Percentiles rank a stretch among this genome's conserved stretches.
Evolutionary conservation across 768 basidiomycete species (phyloP).

Genomic region (Amanita muscaria): DNA sequence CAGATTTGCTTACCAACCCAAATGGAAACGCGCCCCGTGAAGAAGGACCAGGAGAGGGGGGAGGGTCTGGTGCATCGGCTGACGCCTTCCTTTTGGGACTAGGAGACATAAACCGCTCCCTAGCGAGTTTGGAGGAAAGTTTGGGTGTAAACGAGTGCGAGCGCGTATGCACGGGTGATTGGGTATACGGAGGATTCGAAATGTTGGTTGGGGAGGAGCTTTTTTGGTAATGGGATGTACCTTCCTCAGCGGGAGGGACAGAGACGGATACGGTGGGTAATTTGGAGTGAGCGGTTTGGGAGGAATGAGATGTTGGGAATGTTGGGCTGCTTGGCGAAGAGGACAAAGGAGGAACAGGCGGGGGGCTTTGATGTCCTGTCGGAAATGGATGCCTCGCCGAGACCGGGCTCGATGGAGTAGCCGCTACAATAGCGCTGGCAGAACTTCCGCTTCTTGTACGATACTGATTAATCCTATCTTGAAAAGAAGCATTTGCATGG

Average conservation of each 20-base stretch:
- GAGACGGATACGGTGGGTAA: conserved; percentile 36
- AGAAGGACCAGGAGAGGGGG: neutral
- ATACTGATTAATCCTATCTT: conserved; percentile 59
- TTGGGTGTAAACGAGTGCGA: conserved; percentile 68
- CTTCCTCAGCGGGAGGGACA: conserved; percentile 32
- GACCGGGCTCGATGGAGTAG: conserved; percentile 23
- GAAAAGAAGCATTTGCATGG: conserved; percentile 40
- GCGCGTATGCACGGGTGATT: conserved; percentile 46
- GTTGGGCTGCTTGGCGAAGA: conserved; percentile 29
- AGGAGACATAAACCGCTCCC: conserved; percentile 40
- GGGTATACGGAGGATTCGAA: conserved; percentile 11
- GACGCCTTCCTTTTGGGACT: conserved; percentile 52
- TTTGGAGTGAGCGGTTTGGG: neutral
- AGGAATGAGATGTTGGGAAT: conserved; percentile 11
- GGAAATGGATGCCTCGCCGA: conserved; percentile 34
- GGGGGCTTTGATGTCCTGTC: conserved; percentile 23
- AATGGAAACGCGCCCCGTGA: conserved; percentile 2
- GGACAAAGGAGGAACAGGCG: conserved; percentile 10
- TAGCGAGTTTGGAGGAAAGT: conserved; percentile 57
- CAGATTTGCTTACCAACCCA: neutral
- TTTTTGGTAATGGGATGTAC: conserved; percentile 13
- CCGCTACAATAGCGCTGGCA: conserved; percentile 33
- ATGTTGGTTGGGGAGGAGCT: too few species aligned
- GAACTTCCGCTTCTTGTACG: conserved; percentile 50
- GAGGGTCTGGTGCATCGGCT: conserved; percentile 24